Evolutionary conservation across 441 rosid species (phyloP).

Genomic region (Pelargonium citronellum): DNA sequence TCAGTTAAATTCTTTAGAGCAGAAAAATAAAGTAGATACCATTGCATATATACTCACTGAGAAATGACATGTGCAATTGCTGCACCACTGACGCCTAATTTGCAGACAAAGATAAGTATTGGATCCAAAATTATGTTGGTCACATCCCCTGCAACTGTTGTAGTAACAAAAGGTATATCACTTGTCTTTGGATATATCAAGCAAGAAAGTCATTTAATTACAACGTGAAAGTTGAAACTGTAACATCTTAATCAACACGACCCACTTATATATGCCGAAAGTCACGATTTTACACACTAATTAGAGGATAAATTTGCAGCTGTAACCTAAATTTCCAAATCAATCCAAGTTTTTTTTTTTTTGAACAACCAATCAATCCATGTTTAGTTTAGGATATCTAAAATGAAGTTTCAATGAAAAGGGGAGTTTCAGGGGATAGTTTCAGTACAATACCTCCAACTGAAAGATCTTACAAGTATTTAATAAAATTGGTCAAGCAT

Average conservation of each 20-base stretch:
- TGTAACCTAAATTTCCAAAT: not conserved
- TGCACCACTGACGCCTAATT: slow-evolving; percentile 60
- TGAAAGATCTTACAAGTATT: too few relatives aligned
- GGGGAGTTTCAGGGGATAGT: not conserved
- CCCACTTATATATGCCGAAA: not conserved
- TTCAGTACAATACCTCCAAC: too few relatives aligned
- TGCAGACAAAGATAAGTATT: slow-evolving; percentile 48
- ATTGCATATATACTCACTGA: slow-evolving; percentile 39
- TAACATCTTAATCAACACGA: not conserved
- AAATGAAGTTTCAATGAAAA: not conserved
- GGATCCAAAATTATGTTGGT: slow-evolving; percentile 54
- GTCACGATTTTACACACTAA: too few relatives aligned
- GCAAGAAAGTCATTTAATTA: too few relatives aligned
- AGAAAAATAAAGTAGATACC: not conserved
- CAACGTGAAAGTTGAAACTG: too few relatives aligned
- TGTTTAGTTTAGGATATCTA: not conserved
- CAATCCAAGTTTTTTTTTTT: not conserved
- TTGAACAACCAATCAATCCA: not conserved
- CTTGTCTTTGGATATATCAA: not conserved
- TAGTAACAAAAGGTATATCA: not conserved
- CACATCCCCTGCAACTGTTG: slow-evolving; percentile 50
- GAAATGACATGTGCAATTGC: slow-evolving; percentile 73
- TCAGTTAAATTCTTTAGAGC: not conserved
- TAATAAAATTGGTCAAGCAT: too few relatives aligned
- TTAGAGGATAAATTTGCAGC: too few relatives aligned